A percentile compares a stretch with the other conserved stretches of the same genome.
Evolutionary conservation across 2,329 filamentous ascomycete species (phyloP).

Genomic region (Colletotrichum gloeosporioides): DNA sequence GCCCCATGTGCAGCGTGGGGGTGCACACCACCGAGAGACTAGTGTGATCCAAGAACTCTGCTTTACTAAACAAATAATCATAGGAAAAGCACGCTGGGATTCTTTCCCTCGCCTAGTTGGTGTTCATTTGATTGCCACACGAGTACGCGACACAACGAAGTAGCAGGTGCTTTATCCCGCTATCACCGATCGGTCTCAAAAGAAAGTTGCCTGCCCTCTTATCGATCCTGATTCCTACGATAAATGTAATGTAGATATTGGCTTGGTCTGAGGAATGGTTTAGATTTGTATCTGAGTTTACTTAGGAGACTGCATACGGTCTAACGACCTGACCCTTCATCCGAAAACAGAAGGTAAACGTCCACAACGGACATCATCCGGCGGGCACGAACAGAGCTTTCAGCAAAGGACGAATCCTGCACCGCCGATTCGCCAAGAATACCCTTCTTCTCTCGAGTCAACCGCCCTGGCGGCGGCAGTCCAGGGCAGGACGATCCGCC

Average conservation of each 20-base stretch:
- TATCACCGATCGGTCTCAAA: neutral
- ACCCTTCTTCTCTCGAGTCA: neutral
- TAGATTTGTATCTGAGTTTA: neutral
- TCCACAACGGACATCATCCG: neutral
- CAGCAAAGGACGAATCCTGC: neutral
- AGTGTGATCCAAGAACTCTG: neutral
- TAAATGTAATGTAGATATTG: neutral
- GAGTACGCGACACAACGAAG: neutral
- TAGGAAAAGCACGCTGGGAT: rapidly evolving
- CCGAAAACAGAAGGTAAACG: neutral
- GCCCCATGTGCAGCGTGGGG: neutral
- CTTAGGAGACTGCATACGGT: neutral
- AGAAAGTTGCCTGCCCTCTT: neutral
- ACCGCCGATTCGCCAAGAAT: neutral
- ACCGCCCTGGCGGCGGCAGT: neutral
- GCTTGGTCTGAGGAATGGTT: neutral
- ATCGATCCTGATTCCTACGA: rapidly evolving
- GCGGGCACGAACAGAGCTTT: neutral
- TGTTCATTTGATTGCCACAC: neutral
- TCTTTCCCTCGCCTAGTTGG: neutral
- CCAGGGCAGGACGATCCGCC: neutral
- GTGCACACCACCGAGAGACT: neutral
- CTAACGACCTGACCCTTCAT: rapidly evolving
- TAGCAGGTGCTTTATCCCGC: neutral
- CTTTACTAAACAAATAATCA: rapidly evolving